These are phyloP conservation scores for Globisporangium radiosum DNA, from an alignment of 352 stramenopile genomes.

Conservation along the genomic window DNA sequence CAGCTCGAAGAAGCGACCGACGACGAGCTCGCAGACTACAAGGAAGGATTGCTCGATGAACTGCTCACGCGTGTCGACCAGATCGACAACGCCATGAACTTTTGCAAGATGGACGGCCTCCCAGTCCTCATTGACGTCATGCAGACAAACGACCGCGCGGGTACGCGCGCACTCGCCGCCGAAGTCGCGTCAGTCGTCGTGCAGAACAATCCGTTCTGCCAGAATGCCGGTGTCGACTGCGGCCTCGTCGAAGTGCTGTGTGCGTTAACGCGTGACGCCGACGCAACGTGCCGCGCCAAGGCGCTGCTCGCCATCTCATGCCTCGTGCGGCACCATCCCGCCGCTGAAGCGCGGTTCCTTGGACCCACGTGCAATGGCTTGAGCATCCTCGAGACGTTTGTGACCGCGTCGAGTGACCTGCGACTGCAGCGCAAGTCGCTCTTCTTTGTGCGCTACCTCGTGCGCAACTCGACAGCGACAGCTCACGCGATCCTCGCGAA, in stretches of 20 bases:
- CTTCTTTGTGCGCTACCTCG: slow-evolving; percentile 80
- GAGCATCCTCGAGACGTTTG: slow-evolving; percentile 41
- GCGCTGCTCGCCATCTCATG: slow-evolving; percentile 78
- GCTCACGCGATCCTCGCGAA: slow-evolving; percentile 37
- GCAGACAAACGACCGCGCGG: slow-evolving; percentile 35
- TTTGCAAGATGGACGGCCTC: slow-evolving; percentile 79
- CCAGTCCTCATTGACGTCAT: slow-evolving; percentile 56
- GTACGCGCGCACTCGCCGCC: slow-evolving; percentile 56
- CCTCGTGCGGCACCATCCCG: slow-evolving; percentile 66
- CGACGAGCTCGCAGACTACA: slow-evolving; percentile 74
- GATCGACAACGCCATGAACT: slow-evolving; percentile 87
- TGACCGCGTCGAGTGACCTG: slow-evolving; percentile 40
- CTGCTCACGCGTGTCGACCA: slow-evolving; percentile 81
- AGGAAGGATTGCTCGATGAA: slow-evolving; percentile 76
- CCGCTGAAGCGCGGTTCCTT: slow-evolving; percentile 55
- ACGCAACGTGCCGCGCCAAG: slow-evolving; percentile 72
- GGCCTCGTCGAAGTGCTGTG: slow-evolving; percentile 68
- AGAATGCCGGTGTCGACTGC: slow-evolving; percentile 58
- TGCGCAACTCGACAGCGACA: slow-evolving; percentile 49
- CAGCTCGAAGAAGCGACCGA: slow-evolving; percentile 30
- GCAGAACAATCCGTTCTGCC: slow-evolving; percentile 83
- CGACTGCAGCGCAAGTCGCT: slow-evolving; percentile 77
- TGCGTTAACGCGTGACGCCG: slow-evolving; percentile 33
- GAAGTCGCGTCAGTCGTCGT: slow-evolving; percentile 79
- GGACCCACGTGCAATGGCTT: slow-evolving; percentile 51